phyloP scores from a whole-genome alignment of 2,329 filamentous ascomycete genomes.

The Fusarium illudens region DNA sequence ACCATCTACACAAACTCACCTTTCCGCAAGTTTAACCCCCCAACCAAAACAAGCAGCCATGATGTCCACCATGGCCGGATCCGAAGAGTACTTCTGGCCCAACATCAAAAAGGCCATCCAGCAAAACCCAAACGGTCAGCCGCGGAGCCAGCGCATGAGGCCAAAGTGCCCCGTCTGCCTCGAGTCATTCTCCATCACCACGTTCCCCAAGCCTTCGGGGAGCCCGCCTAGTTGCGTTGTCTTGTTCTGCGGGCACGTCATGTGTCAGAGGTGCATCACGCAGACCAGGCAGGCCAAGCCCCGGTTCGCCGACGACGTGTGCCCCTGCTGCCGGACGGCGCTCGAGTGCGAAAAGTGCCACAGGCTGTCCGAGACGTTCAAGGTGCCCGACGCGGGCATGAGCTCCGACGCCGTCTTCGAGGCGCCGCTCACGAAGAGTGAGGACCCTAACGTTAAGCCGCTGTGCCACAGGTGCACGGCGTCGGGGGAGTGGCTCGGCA shows the following conservation, averaged over 20 bases:
- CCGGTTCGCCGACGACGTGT: too few species aligned
- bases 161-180: conserved; percentile 32
- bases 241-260: conserved; percentile 36
- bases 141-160: neutral
- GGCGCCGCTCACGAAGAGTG: neutral
- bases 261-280: conserved; percentile 32
- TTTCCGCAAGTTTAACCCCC: too few species aligned
- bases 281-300: too few species aligned
- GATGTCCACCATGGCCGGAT: neutral
- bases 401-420: neutral
- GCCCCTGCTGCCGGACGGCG: conserved; percentile 24
- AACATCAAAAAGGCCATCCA: conserved; percentile 4
- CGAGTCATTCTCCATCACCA: conserved; percentile 11
- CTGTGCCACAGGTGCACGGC: conserved; percentile 27
- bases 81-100: conserved; percentile 17
- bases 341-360: conserved; percentile 11
- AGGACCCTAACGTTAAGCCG: neutral
- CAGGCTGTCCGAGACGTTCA: fast-evolving
- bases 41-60: neutral
- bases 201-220: neutral
- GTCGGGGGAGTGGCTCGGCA: neutral
- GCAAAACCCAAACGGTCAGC: neutral
- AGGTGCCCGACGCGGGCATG: neutral
- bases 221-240: neutral
- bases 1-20: neutral